Percentiles rank a stretch among this genome's conserved stretches.
Conservation (phyloP, 495 filamentous ascomycete genomes). For the Filosporella fistucella region DNA sequence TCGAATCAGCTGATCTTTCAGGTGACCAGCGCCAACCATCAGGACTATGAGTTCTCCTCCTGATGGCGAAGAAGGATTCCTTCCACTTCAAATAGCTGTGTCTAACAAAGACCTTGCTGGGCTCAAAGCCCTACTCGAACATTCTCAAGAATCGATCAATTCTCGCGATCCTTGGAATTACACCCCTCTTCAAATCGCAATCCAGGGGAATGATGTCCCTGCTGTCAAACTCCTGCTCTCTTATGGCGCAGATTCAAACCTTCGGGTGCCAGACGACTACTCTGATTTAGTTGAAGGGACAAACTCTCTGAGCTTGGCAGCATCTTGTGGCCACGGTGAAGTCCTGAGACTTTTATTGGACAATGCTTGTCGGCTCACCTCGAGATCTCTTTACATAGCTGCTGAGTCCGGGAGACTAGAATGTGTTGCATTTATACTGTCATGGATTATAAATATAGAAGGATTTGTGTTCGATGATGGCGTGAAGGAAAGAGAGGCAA, state of each 20-base stretch:
- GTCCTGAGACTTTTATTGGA: not conserved
- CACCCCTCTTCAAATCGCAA: constrained; percentile 9
- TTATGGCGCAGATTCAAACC: constrained; percentile 1
- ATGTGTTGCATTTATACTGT: not conserved
- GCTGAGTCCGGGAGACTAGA: constrained; percentile 1
- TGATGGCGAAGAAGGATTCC: not conserved
- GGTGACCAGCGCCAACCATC: too few relatives aligned
- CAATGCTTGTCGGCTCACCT: not conserved
- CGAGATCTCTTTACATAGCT: constrained; percentile 3
- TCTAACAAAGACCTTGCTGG: not conserved
- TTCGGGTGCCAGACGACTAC: constrained; percentile 2
- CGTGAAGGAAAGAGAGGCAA: not conserved
- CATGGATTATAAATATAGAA: not conserved
- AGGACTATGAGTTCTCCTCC: not conserved
- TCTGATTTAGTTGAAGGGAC: not conserved
- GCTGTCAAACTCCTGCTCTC: constrained; percentile 9
- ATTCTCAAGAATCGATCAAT: constrained; percentile 6
- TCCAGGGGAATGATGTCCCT: constrained; percentile 3
- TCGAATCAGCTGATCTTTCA: too few relatives aligned
- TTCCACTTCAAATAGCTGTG: constrained; percentile 7
- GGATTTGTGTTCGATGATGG: constrained; percentile 1
- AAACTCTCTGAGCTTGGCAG: constrained; percentile 3
- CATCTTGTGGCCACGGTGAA: not conserved
- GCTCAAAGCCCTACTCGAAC: not conserved
- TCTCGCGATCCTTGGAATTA: constrained; percentile 6